Conservation (phyloP, 495 filamentous ascomycete genomes). For the Oleoguttula mirabilis region DNA sequence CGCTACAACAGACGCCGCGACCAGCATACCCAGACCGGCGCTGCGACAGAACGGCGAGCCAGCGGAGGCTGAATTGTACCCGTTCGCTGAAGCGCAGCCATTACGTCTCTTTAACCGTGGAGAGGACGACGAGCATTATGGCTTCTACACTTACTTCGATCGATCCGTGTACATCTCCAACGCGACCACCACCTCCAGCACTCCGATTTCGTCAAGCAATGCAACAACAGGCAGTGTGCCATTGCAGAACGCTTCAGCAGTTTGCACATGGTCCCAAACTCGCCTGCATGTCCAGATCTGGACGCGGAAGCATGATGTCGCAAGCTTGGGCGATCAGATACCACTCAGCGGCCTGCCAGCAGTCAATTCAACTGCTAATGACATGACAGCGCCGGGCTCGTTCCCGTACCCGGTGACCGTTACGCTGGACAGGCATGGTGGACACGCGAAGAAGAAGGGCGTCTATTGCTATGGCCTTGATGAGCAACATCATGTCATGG, state of each 20-base stretch:
- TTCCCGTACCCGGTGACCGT: conserved; percentile 83
- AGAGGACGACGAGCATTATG: conserved; percentile 70
- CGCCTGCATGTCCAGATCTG: conserved; percentile 85
- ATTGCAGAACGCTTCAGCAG: conserved; percentile 45
- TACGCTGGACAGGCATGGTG: conserved; percentile 58
- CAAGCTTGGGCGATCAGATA: neutral
- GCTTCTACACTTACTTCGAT: conserved; percentile 86
- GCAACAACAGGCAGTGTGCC: conserved; percentile 48
- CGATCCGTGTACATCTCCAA: conserved; percentile 70
- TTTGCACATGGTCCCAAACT: conserved; percentile 73
- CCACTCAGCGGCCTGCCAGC: conserved; percentile 15
- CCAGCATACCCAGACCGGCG: conserved; percentile 24
- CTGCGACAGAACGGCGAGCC: conserved; percentile 55
- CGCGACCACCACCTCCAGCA: conserved; percentile 1
- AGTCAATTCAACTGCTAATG: conserved; percentile 37
- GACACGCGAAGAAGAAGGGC: conserved; percentile 50
- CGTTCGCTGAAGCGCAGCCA: conserved; percentile 60
- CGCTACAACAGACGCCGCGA: conserved; percentile 19
- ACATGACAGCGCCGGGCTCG: conserved; percentile 51
- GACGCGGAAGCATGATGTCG: conserved; percentile 37
- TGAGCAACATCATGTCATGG: conserved; percentile 38
- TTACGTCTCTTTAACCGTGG: conserved; percentile 78
- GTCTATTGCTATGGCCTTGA: conserved; percentile 60
- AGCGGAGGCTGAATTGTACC: conserved; percentile 56
- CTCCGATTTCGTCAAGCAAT: conserved; percentile 26